Base-by-base conservation (phyloP, 83 land plant genomes). In the Isoetes engelmannii region DNA sequence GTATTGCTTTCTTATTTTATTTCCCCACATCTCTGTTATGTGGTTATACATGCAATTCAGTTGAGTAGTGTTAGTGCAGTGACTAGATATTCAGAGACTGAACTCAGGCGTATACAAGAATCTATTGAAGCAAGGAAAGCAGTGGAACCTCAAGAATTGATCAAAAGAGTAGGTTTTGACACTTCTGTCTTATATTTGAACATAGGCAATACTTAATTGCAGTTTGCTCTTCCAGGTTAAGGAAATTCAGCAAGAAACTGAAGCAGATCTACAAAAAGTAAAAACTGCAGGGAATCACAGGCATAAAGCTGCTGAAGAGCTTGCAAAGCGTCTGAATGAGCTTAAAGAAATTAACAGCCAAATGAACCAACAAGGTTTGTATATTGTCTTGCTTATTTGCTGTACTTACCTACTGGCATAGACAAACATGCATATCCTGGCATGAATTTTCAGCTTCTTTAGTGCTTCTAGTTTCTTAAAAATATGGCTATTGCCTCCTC, bases 271-370 rank as follows among this genome's bases (percentile, higher is more conserved):
- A 9, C 10, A 44, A 13, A 64, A 17, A 47, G 41, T 7, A 44
- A 64, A 64, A 64, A 47, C 41, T 9, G 47, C 41, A 7, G 47
- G 47, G 10, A 17, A 37, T 9, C 9, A 44, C 17, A 7, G 67
- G 17, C 67, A 64, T 9, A 64, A 47, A 64, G 67, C 47, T 9
- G 67, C 67, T 10, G 44, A 37, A 9, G 67, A 18, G 47, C 67
- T 64, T 44, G 67, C 67, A 9, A 44, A 64, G 67, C 8, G 67
- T 7, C 67, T 64, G 13, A 64, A 64, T 1, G 67, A 64, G 47
- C 67, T 64, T 47, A 64, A 64, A 41, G 67, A 64, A 64, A 41
- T 64, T 12, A 64, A 64, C 47, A 64, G 45, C 17, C 67, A 64
- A 44, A 64, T 64, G n/a, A 64, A 64, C 47, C 67, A 64, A 17